Percentiles rank a stretch among this genome's conserved stretches.
Evolutionary conservation across 1,284 basidiomycete genomes (phyloP).

Genomic region (Microbotryum scabiosae): DNA sequence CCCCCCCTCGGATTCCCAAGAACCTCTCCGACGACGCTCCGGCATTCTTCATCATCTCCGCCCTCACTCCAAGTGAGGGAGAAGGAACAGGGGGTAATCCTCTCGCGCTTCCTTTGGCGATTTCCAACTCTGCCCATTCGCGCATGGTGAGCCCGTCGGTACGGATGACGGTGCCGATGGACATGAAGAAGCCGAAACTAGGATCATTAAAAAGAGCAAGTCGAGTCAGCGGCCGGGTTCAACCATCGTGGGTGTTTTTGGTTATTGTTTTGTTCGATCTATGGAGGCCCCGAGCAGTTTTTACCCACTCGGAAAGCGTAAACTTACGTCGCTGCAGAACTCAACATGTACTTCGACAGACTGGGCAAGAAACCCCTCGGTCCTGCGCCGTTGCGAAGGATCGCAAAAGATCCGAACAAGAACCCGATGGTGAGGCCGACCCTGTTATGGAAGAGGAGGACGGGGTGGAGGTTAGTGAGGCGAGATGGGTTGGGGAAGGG

Average conservation of each 20-base stretch:
- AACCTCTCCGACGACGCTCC: too few relatives aligned
- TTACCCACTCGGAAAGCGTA: not conserved
- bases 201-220: too few relatives aligned
- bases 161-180: slow-evolving; percentile 42
- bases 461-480: not conserved
- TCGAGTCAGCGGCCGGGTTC: too few relatives aligned
- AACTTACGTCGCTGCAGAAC: slow-evolving; percentile 61
- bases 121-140: slow-evolving; percentile 25
- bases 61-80: too few relatives aligned
- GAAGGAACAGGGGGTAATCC: slow-evolving; percentile 1
- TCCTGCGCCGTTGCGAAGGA: slow-evolving; percentile 75
- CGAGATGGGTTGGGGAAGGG: not conserved
- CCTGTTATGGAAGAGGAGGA: not conserved
- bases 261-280: too few relatives aligned
- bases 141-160: slow-evolving; percentile 30
- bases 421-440: slow-evolving; percentile 94
- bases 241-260: not conserved
- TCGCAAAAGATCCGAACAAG: slow-evolving; percentile 83
- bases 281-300: not conserved
- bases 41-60: too few relatives aligned
- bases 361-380: slow-evolving; percentile 77
- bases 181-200: slow-evolving; percentile 63
- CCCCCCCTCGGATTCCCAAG: too few relatives aligned
- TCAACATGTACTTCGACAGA: slow-evolving; percentile 88
- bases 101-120: slow-evolving; percentile 8